Conservation (phyloP, 352 stramenopile genomes). For the Phytophthora kernoviae region DNA sequence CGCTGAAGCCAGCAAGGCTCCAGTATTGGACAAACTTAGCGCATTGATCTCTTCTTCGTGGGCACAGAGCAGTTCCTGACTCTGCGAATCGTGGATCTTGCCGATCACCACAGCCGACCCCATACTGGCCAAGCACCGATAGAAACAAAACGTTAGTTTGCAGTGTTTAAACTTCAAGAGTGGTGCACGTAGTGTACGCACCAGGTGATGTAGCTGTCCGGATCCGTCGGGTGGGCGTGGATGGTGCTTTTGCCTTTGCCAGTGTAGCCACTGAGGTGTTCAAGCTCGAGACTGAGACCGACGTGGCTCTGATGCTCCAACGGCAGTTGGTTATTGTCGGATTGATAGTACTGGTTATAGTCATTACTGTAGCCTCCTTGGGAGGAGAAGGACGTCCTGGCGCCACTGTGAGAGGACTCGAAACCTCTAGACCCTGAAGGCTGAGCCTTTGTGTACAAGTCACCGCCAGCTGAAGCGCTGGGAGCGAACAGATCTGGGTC, state of each 20-base stretch:
- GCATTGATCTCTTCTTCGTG: constrained; percentile 67
- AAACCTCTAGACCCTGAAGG: constrained; percentile 3
- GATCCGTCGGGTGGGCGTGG: constrained; percentile 54
- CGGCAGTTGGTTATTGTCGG: constrained; percentile 18
- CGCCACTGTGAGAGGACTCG: background rate
- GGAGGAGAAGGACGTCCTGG: constrained; percentile 7
- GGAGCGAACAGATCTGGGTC: constrained; percentile 68
- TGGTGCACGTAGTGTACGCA: constrained; percentile 4
- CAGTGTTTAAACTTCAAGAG: background rate
- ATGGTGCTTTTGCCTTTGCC: constrained; percentile 61
- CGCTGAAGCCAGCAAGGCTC: constrained; percentile 47
- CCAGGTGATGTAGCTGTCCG: constrained; percentile 62
- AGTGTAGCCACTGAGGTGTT: constrained; percentile 70
- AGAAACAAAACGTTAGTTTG: background rate
- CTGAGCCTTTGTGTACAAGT: constrained; percentile 16
- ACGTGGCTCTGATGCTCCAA: constrained; percentile 5
- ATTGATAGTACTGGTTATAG: constrained; percentile 22
- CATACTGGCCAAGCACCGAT: constrained; percentile 37
- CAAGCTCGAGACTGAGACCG: constrained; percentile 51
- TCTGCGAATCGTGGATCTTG: constrained; percentile 55
- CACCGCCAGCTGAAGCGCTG: constrained; percentile 14
- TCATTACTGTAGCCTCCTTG: constrained; percentile 10
- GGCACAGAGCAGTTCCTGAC: constrained; percentile 53
- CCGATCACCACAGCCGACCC: constrained; percentile 55
- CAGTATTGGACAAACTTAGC: constrained; percentile 46